A percentile compares a stretch with the other conserved stretches of the same genome.
These are phyloP conservation scores for Sophora flavescens DNA, from an alignment of 306 rosid genomes.

Conservation along the genomic window DNA sequence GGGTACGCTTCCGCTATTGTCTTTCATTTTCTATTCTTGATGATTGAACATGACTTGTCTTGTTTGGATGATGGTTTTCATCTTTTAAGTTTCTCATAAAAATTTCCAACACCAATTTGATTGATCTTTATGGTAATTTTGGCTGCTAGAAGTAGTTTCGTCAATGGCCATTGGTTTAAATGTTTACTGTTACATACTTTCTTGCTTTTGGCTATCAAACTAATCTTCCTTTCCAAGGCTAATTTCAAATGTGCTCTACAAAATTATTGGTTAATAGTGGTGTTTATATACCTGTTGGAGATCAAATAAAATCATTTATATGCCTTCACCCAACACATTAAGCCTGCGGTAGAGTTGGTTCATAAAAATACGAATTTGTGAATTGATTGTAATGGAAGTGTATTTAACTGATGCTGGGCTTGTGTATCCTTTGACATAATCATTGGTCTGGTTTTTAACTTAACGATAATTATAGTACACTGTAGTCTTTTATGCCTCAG, in stretches of 20 bases:
- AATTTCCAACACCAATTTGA: too few species aligned
- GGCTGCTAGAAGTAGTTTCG: conserved; percentile 5
- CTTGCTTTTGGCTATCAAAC: conserved; percentile 15
- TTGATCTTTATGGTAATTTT: background rate
- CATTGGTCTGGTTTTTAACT: background rate
- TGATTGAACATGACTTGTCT: too few species aligned
- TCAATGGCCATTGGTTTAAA: background rate
- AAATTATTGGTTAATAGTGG: background rate
- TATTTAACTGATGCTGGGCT: background rate
- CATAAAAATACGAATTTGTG: background rate
- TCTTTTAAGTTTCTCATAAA: too few species aligned
- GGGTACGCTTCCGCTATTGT: too few species aligned
- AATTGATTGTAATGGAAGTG: conserved; percentile 15
- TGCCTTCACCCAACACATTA: background rate
- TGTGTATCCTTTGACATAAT: background rate
- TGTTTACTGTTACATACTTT: background rate
- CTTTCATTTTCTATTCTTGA: too few species aligned
- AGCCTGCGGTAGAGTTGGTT: too few species aligned
- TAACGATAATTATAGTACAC: too few species aligned
- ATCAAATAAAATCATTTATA: too few species aligned
- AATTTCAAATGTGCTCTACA: conserved; percentile 4
- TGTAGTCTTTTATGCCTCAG: too few species aligned
- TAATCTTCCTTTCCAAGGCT: conserved; percentile 4
- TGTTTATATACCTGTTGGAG: background rate
- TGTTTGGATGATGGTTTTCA: too few species aligned